phyloP scores from a whole-genome alignment of 2,329 filamentous ascomycete genomes.

The Trichoderma endophyticum region DNA sequence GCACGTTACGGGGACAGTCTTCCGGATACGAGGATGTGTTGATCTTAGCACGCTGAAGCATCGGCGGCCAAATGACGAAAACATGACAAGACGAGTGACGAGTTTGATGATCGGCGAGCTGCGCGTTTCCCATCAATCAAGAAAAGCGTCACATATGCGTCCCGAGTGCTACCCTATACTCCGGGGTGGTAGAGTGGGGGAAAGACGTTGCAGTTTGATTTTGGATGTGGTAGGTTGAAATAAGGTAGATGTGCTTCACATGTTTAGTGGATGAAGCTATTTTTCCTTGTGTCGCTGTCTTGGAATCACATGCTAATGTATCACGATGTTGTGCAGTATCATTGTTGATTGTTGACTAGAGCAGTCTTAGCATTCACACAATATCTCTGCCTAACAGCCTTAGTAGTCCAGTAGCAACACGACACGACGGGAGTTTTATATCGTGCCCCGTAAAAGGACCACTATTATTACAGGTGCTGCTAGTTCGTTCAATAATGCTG shows the following conservation, averaged over 20 bases:
- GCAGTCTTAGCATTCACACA: background rate
- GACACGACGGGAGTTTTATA: background rate
- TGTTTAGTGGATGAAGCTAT: background rate
- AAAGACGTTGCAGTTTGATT: background rate
- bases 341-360: too few species aligned
- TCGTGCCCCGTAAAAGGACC: background rate
- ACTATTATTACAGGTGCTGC: background rate
- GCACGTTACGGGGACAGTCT: constrained; percentile 45
- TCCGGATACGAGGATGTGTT: background rate
- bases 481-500: background rate
- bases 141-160: background rate
- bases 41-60: constrained; percentile 4
- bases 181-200: background rate
- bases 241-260: background rate
- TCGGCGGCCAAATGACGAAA: background rate
- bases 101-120: background rate
- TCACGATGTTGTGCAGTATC: too few species aligned
- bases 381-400: background rate
- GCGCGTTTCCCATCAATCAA: background rate
- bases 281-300: background rate
- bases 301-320: too few species aligned
- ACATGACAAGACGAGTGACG: background rate
- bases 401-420: background rate
- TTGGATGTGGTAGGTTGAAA: background rate
- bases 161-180: constrained; percentile 3